phyloP scores from a whole-genome alignment of 345 rosid genomes.

The Clarkia xantiana region DNA sequence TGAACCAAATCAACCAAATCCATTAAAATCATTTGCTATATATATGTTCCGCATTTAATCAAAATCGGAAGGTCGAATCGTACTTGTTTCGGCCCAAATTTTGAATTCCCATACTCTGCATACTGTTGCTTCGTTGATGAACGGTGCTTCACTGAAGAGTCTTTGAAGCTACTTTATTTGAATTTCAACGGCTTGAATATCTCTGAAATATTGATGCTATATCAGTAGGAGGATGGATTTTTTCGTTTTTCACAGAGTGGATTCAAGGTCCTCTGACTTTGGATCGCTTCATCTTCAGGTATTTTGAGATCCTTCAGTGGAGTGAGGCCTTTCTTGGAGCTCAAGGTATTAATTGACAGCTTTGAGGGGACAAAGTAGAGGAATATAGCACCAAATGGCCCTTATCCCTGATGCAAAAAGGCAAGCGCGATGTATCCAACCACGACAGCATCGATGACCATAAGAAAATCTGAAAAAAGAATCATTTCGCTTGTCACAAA shows the following conservation, averaged over 20 bases:
- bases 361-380: conserved; percentile 52
- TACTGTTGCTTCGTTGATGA: conserved; percentile 63
- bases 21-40: neutral
- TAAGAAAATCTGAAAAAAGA: conserved; percentile 41
- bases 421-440: conserved; percentile 64
- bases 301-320: conserved; percentile 61
- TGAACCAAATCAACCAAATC: too few species aligned
- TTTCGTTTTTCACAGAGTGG: conserved; percentile 46
- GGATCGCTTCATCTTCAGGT: conserved; percentile 67
- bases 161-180: conserved; percentile 60
- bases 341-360: conserved; percentile 22
- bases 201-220: conserved; percentile 20
- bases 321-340: conserved; percentile 28
- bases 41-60: conserved; percentile 5
- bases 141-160: conserved; percentile 55
- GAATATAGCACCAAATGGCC: conserved; percentile 25
- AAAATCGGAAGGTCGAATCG: conserved; percentile 38
- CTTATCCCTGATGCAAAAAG: conserved; percentile 72
- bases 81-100: conserved; percentile 57
- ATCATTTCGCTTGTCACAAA: neutral
- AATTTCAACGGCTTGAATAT: conserved; percentile 38
- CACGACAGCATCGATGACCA: conserved; percentile 68
- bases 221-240: conserved; percentile 21
- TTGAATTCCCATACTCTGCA: conserved; percentile 34
- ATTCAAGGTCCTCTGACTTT: conserved; percentile 45